Conservation (phyloP, 768 basidiomycete species). For the Termitomyces sp. region DNA sequence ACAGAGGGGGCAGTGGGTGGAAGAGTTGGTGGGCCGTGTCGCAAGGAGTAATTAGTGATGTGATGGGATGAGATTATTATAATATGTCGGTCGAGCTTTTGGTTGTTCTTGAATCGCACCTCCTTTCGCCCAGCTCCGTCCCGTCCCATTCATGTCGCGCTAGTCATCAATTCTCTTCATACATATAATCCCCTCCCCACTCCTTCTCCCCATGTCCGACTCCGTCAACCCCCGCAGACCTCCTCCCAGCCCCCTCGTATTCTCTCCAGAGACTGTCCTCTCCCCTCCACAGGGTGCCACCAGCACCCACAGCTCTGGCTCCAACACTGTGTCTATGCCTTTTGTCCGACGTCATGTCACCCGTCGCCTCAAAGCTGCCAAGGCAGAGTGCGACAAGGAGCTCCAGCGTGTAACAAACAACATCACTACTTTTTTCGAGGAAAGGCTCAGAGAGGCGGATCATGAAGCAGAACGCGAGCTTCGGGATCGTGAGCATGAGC, state of each 20-base stretch:
- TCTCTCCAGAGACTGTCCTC: slow-evolving; percentile 60
- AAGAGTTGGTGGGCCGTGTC: too few relatives aligned
- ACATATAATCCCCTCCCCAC: slow-evolving; percentile 5
- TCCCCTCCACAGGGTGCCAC: slow-evolving; percentile 40
- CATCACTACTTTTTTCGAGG: slow-evolving; percentile 93
- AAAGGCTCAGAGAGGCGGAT: slow-evolving; percentile 75
- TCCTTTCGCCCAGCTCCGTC: slow-evolving; percentile 15
- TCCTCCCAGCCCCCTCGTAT: slow-evolving; percentile 78
- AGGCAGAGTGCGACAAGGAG: slow-evolving; percentile 96
- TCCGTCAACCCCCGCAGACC: slow-evolving; percentile 44
- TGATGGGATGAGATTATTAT: slow-evolving; percentile 12
- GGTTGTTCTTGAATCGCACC: slow-evolving; percentile 12
- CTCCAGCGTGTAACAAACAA: slow-evolving; percentile 89
- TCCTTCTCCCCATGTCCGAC: slow-evolving; percentile 41
- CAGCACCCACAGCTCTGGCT: slow-evolving; percentile 40
- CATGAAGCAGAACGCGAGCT: slow-evolving; percentile 63
- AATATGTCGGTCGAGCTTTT: not conserved
- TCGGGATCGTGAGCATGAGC: slow-evolving; percentile 31
- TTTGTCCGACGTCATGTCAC: slow-evolving; percentile 92
- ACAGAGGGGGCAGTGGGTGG: not conserved
- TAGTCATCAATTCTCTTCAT: slow-evolving; percentile 12
- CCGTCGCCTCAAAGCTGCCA: slow-evolving; percentile 87
- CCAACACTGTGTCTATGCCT: slow-evolving; percentile 85
- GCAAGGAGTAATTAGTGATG: slow-evolving; percentile 6
- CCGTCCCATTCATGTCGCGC: slow-evolving; percentile 25